phyloP scores from a whole-genome alignment of 1,284 basidiomycete species.

The Mycena sp. region DNA sequence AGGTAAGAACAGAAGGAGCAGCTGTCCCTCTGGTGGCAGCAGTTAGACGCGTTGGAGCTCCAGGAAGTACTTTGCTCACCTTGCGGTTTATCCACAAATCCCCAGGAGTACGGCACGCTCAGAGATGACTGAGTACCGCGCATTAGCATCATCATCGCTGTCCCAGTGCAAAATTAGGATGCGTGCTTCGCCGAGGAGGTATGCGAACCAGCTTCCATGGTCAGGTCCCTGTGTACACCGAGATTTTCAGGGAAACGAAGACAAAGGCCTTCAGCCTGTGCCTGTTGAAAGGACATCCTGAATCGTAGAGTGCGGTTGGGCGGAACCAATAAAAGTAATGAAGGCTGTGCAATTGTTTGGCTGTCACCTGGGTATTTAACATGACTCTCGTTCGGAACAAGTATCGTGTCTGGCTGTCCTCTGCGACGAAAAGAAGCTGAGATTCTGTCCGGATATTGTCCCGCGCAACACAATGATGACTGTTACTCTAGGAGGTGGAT shows the following conservation, averaged over 20 bases:
- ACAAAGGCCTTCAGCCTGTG: constrained; percentile 60
- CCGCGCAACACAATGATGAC: background rate
- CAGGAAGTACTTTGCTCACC: constrained; percentile 52
- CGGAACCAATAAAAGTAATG: too few species aligned
- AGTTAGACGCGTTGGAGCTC: background rate
- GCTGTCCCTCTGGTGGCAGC: constrained; percentile 63
- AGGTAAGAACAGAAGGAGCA: constrained; percentile 68
- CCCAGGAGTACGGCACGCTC: constrained; percentile 71
- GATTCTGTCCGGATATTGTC: background rate
- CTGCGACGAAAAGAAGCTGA: background rate
- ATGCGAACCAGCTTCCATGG: constrained; percentile 25
- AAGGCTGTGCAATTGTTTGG: too few species aligned
- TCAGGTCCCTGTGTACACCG: constrained; percentile 62
- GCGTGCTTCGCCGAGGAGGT: background rate
- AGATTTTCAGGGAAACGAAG: constrained; percentile 75
- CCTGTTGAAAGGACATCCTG: constrained; percentile 41
- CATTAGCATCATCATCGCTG: constrained; percentile 65
- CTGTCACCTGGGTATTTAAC: too few species aligned
- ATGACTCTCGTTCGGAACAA: too few species aligned
- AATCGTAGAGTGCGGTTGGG: too few species aligned
- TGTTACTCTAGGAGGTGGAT: background rate
- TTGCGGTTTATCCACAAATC: constrained; percentile 76
- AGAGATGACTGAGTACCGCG: constrained; percentile 64
- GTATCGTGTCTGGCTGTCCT: too few species aligned
- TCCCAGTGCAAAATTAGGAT: constrained; percentile 49